Percentiles rank a stretch among this genome's conserved stretches.
phyloP scores from a whole-genome alignment of 2,329 filamentous ascomycete genomes.

The Aspergillus flavus region DNA sequence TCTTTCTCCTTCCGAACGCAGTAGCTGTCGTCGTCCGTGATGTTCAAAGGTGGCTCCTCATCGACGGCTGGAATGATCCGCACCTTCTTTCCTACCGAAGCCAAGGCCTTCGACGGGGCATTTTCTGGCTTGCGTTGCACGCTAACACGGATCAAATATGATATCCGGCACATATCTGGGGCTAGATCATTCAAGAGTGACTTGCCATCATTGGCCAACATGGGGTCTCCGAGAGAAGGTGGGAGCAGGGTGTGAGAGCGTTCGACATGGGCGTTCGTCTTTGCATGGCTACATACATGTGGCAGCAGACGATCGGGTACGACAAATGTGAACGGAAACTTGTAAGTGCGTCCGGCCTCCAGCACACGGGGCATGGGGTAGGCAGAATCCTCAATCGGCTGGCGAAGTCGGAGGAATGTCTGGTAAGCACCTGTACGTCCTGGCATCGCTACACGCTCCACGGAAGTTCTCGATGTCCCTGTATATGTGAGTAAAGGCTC shows the following conservation, averaged over 20 bases:
- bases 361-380: conserved; percentile 60
- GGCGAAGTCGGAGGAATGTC: conserved; percentile 63
- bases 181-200: conserved; percentile 62
- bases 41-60: conserved; percentile 61
- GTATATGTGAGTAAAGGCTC: conserved; percentile 10
- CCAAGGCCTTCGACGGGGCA: conserved; percentile 45
- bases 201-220: conserved; percentile 53
- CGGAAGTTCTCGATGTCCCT: conserved; percentile 55
- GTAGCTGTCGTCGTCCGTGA: conserved; percentile 53
- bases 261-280: conserved; percentile 54
- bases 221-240: conserved; percentile 63
- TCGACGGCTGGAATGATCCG: conserved; percentile 61
- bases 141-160: conserved; percentile 57
- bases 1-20: conserved; percentile 60
- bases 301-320: conserved; percentile 64
- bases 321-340: conserved; percentile 65
- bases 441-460: conserved; percentile 59
- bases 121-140: conserved; percentile 29
- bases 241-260: conserved; percentile 61
- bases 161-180: conserved; percentile 64
- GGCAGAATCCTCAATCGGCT: conserved; percentile 57
- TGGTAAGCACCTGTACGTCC: conserved; percentile 60
- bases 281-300: conserved; percentile 58
- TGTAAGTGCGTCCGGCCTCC: conserved; percentile 58
- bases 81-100: conserved; percentile 56